Evolutionary conservation across 768 basidiomycete genomes (phyloP).

Genomic region (Brasilioporus rufonigricans): DNA sequence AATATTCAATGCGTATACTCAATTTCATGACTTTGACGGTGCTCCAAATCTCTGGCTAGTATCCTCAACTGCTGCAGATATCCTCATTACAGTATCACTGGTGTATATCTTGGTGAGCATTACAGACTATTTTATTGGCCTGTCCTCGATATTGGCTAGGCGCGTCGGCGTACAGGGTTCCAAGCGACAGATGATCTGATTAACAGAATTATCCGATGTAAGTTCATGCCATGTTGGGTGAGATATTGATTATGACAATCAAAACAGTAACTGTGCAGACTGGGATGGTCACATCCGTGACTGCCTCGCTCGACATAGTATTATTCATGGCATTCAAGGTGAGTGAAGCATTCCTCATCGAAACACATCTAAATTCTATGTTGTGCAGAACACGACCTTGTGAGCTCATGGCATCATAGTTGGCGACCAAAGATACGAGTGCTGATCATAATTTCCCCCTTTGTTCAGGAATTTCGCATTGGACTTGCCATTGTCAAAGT

Average conservation of each 20-base stretch:
- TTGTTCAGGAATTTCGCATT: neutral
- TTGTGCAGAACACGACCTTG: neutral
- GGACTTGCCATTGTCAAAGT: too few species aligned
- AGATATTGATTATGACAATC: neutral
- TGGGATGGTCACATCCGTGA: neutral
- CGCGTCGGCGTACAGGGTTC: constrained; percentile 9
- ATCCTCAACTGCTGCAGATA: constrained; percentile 39
- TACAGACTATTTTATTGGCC: neutral
- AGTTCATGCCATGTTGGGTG: neutral
- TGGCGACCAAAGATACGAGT: neutral
- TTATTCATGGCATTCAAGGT: neutral
- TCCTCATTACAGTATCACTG: constrained; percentile 41
- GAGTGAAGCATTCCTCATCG: neutral
- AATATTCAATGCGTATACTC: constrained; percentile 31
- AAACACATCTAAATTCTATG: neutral
- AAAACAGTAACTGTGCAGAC: too few species aligned
- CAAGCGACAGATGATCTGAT: too few species aligned
- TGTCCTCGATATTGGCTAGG: constrained; percentile 21
- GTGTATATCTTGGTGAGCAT: constrained; percentile 41
- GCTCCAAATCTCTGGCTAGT: constrained; percentile 42
- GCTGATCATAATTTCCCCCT: too few species aligned
- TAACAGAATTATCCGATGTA: neutral
- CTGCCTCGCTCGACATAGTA: neutral
- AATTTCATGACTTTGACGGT: constrained; percentile 34
- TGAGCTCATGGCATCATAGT: neutral